These are phyloP conservation scores for Penicillium coprophilum DNA, from an alignment of 495 filamentous ascomycete genomes.

Conservation along the genomic window DNA sequence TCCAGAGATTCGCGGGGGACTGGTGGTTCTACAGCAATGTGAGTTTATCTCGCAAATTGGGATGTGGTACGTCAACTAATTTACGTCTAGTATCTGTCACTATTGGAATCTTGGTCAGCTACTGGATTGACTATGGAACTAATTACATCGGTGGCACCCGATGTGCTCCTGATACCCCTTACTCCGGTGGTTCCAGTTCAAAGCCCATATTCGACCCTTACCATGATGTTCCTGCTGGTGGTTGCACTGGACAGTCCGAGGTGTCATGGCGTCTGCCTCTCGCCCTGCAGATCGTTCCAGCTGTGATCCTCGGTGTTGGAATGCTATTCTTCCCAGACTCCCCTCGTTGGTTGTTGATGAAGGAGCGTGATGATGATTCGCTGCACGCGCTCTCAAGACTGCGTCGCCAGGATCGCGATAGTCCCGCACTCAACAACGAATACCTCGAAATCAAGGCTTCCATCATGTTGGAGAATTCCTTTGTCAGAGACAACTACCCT, in stretches of 20 bases:
- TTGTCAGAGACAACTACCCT: constrained; percentile 68
- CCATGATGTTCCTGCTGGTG: constrained; percentile 39
- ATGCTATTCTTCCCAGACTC: constrained; percentile 83
- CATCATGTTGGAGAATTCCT: constrained; percentile 75
- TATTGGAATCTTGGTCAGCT: constrained; percentile 78
- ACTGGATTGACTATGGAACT: constrained; percentile 74
- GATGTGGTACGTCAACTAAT: not conserved
- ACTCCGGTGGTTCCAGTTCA: constrained; percentile 66
- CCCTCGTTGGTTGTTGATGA: constrained; percentile 75
- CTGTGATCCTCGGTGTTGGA: constrained; percentile 61
- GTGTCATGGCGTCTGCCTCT: constrained; percentile 69
- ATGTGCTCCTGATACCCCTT: constrained; percentile 45
- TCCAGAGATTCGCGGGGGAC: constrained; percentile 63
- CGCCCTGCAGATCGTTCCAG: constrained; percentile 61
- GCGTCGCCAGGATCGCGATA: constrained; percentile 48
- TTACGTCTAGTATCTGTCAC: constrained; percentile 61
- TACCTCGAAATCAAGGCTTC: constrained; percentile 82
- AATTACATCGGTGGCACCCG: constrained; percentile 44
- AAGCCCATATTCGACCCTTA: constrained; percentile 42
- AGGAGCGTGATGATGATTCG: constrained; percentile 69
- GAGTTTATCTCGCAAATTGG: constrained; percentile 3
- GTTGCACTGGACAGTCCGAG: constrained; percentile 57
- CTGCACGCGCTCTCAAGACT: constrained; percentile 65
- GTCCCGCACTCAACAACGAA: constrained; percentile 70
- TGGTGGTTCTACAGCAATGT: constrained; percentile 77